Evolutionary conservation across 441 rosid species (phyloP).

Genomic region (Aquilaria agallochum): DNA sequence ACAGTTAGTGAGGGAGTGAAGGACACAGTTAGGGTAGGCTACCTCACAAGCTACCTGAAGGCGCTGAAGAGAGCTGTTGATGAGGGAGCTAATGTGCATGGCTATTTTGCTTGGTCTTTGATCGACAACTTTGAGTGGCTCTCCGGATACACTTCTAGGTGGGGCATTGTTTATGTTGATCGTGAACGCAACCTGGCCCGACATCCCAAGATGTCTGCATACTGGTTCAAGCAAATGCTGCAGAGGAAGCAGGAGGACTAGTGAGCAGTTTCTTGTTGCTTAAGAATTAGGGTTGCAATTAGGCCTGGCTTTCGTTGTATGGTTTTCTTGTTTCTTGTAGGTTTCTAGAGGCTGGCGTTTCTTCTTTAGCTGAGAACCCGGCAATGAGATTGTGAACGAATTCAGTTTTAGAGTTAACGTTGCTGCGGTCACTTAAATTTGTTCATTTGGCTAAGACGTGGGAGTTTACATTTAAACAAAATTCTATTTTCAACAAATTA

Average conservation of each 20-base stretch:
- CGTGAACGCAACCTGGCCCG: constrained; percentile 21
- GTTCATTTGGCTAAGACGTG: too few species aligned
- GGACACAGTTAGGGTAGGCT: constrained; percentile 28
- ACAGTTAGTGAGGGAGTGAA: constrained; percentile 24
- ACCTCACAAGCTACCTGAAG: constrained; percentile 23
- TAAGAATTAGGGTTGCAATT: too few species aligned
- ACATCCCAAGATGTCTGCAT: constrained; percentile 36
- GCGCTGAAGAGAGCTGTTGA: constrained; percentile 35
- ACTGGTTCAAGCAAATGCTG: constrained; percentile 34
- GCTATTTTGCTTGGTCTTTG: constrained; percentile 43
- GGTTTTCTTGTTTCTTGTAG: too few species aligned
- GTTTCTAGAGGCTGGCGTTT: too few species aligned
- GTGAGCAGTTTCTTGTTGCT: too few species aligned
- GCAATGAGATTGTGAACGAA: too few species aligned
- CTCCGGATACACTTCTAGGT: constrained; percentile 28
- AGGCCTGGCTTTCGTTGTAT: too few species aligned
- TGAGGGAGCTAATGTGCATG: constrained; percentile 33
- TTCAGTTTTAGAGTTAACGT: too few species aligned
- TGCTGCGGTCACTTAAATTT: too few species aligned
- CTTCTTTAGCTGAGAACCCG: too few species aligned
- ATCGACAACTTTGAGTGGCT: constrained; percentile 42
- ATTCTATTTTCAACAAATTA: too few species aligned
- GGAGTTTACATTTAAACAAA: too few species aligned
- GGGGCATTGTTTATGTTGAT: constrained; percentile 31
- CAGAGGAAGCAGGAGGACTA: neutral